A percentile compares a stretch with the other conserved stretches of the same genome.
Conservation (phyloP, 1,284 basidiomycete species). For the Kwoniella shivajii region DNA sequence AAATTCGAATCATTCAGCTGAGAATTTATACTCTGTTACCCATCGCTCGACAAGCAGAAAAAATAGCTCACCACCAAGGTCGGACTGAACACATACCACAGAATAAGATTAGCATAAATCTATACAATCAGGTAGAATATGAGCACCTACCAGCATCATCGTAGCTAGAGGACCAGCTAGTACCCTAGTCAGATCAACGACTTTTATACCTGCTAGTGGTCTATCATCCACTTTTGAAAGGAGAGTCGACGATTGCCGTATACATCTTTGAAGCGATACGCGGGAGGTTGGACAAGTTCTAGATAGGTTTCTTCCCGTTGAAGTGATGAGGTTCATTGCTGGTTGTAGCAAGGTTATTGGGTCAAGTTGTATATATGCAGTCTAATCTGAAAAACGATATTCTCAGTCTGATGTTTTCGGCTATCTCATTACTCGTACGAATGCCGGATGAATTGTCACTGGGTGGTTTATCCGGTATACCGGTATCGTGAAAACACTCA, state of each 20-base stretch:
- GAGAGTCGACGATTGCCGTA: neutral
- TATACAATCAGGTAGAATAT: too few relatives aligned
- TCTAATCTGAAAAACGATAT: too few relatives aligned
- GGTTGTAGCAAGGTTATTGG: neutral
- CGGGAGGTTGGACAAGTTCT: neutral
- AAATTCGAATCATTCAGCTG: too few relatives aligned
- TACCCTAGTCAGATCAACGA: constrained; percentile 87
- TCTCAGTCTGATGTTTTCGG: too few relatives aligned
- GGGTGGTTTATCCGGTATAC: neutral
- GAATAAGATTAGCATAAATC: neutral
- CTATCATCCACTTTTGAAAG: constrained; percentile 25
- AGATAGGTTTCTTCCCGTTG: too few relatives aligned
- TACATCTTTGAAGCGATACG: too few relatives aligned
- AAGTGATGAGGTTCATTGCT: too few relatives aligned
- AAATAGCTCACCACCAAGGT: constrained; percentile 20
- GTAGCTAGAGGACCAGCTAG: constrained; percentile 87
- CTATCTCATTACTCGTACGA: neutral
- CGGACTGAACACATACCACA: constrained; percentile 12
- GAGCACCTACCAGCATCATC: constrained; percentile 75
- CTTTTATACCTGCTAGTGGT: constrained; percentile 74
- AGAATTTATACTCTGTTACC: too few relatives aligned
- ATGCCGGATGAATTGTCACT: neutral
- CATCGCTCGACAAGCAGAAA: neutral
- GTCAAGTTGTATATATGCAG: neutral
- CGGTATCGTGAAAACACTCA: too few relatives aligned